A percentile compares a stretch with the other conserved stretches of the same genome.
These are phyloP conservation scores for Globisporangium canariense DNA, from an alignment of 352 stramenopile genomes.

Conservation along the genomic window DNA sequence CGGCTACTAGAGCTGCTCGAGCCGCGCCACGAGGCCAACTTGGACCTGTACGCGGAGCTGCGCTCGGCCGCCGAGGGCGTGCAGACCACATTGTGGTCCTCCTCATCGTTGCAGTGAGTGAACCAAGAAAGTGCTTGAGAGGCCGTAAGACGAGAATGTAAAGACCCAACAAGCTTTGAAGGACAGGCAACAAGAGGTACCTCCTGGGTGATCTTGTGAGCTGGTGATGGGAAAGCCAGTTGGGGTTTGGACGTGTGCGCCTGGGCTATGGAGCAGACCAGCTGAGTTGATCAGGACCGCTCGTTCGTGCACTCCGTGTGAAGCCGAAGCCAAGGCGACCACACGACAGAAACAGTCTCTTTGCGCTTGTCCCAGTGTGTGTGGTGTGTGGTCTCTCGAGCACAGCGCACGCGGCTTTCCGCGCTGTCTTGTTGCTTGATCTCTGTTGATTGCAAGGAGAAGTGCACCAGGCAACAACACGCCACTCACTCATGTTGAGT, in stretches of 20 bases:
- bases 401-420: background rate
- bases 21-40: slow-evolving; percentile 47
- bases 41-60: slow-evolving; percentile 66
- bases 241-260: background rate
- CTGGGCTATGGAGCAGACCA: background rate
- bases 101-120: background rate
- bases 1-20: slow-evolving; percentile 60
- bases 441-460: background rate
- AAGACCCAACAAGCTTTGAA: too few species aligned
- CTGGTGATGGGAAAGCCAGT: background rate
- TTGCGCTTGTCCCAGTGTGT: background rate
- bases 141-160: too few species aligned
- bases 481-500: background rate
- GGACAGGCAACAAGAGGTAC: too few species aligned
- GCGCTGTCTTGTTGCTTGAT: background rate
- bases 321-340: background rate
- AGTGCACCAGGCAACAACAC: slow-evolving; percentile 2
- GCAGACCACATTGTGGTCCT: slow-evolving; percentile 1
- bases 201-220: too few species aligned
- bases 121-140: background rate
- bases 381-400: background rate
- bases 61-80: slow-evolving; percentile 20
- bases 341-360: background rate
- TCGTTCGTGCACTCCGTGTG: background rate
- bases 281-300: background rate